Evolutionary conservation across 495 filamentous ascomycete species (phyloP), one percentile per base, ranked within the genome.

Genomic region (Gamarada debralockiae): DNA sequence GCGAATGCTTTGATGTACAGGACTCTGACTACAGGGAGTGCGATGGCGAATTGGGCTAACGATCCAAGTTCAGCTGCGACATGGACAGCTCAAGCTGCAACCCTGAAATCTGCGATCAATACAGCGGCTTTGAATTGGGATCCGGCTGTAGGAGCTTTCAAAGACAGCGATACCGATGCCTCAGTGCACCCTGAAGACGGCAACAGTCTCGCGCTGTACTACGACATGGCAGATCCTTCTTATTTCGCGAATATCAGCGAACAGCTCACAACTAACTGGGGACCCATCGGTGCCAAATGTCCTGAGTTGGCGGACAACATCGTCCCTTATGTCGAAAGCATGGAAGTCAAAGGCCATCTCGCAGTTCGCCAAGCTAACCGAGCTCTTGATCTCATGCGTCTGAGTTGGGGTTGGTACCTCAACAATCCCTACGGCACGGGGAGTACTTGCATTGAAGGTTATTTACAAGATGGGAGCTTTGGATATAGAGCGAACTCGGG

Each of bases 301-400:
- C 76, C 77, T 3, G 82, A 87, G 54, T 67, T 83, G 7, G 70
- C 73, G 0, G 73, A 75, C 24, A 80, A 83, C 54, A 71, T 87
- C 40, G 81, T 78, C 23, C 76, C 80, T 1, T 86, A 85, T 64
- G 80, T 81, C 48, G 75, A 77, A 12, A 79, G 78, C 17, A 80
- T 85, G 56, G 83, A 87, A 56, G 71, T 86, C 27, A 78, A 83
- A 65, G 80, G 74, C 14, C 83, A 86, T 52, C 69, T 84, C 37
- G 63, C 70, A 0, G 76, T 72, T 9, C 64, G 70, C 6, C 69
- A 81, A 55, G 61, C 78, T 12, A 60, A 64, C 7, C 72, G 76
- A 14, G 81, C 79, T 2, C 67, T 87, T 4, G 75, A 78, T 24
- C 72, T 87, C 25, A 84, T 85, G 57, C 73, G 78, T 14, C 67